Evolutionary conservation across 1,284 basidiomycete species (phyloP), one percentile per base, ranked within the genome.

Genomic region (Cutaneotrichosporon cavernicola): DNA sequence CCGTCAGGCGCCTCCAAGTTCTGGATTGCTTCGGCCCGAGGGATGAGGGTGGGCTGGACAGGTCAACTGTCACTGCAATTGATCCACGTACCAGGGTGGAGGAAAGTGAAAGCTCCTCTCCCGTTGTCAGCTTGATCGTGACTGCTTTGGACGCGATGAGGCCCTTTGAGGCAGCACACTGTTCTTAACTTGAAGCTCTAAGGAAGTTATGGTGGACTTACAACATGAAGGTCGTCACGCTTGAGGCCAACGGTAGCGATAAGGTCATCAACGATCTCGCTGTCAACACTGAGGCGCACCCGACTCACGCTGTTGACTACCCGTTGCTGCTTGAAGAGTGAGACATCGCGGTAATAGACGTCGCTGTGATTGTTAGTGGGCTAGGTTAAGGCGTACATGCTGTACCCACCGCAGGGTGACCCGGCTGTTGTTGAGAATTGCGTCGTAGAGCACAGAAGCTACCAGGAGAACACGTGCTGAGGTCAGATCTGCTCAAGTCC

Each of bases 81-180:
- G 68, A 76, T 58, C 34, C 34, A 46, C 16, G 43, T 65, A 88
- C 90, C 79, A 89, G 83, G 76, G 72, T 88, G 83, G 66, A 81
- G 83, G 73, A 73, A 18, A 84, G 80, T 0, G 72, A 73, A 5
- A 92, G 71, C 0, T 70, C 71, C 47, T 86, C 86, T 0, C 87
- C 89, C 55, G 83, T 81, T n/a, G 78, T 70, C 10, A 90, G 81
- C 61, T 84, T 79, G 7, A 95, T 84, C 1, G 70, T 79, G 18
- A 95, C 75, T 2, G 84, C 83, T 7, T 84, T 82, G 0, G 92
- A 90, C 56, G 86, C 88, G 47, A 94, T 82, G 11, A 96, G 84
- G 0, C 94, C 94, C 78, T 97, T 96, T 0, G 90, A 86, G 0
- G 92, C 86, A 1, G 94, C 92, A 58, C 90, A 86, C 92, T 94